Base-by-base conservation (phyloP, 805 yeast species). In the Tetrapisispora iriomotensis region DNA sequence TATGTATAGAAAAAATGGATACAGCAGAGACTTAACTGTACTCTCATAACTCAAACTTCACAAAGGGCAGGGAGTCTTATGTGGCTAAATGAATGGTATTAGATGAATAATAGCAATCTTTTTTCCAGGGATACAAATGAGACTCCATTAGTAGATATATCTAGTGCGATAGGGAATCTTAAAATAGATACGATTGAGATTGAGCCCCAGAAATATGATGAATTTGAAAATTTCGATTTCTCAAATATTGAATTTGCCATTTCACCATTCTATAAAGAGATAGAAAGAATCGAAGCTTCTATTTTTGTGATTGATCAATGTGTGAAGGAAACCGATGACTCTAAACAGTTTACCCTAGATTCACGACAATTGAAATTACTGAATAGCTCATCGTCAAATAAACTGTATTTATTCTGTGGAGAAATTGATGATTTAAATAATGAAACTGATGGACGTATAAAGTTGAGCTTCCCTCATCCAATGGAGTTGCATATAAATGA, bases 391-490 rank as follows among this genome's bases (percentile, higher is more conserved):
- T 4, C 8, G 2, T 33, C 26, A 23, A 22, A 23, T 43, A 68
- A 65, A 39, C 45, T 84, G 3, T 74, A 62, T 46, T 50, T 84
- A 1, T 57, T 82, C 35, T 70, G 81, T 49, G 85, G 82, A 7
- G 65, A 60, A n/a, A 51, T 58, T 15, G 58, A 60, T 30, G 43
- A 60, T 5, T 34, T 44, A 4, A 47, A 45, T 1, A 15, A 46
- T 2, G 27, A 47, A 15, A 83, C 72, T 46, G 95, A 95, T 1
- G 65, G 62, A 21, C 81, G 81, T 4, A 62, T 80, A 29, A 90
- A 82, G 50, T 13, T 80, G 27, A 92, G 81, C 51, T 88, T 75
- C 49, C 96, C 96, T 0, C 63, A 62, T 18, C 84, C 83, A 4
- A 61, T 77, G 34, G 92, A 82, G 51, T 62, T 87, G 3, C 65